Evolutionary conservation across 371 early-diverging fungal genomes (phyloP).

Genomic region (Smittium culicis): DNA sequence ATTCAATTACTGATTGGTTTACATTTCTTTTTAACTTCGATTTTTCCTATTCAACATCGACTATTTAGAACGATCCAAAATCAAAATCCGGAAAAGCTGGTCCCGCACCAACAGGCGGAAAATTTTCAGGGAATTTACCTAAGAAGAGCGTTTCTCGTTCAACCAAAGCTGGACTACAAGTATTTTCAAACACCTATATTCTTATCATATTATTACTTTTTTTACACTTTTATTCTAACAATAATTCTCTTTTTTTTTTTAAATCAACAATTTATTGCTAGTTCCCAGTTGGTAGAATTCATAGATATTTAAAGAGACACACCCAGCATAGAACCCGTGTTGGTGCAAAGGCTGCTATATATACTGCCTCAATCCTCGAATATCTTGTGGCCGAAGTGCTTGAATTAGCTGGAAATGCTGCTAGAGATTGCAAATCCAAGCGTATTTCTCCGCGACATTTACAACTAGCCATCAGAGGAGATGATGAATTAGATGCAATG

Average conservation of each 20-base stretch:
- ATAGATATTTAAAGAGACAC: conserved; percentile 75
- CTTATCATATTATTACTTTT: background rate
- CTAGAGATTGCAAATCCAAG: conserved; percentile 90
- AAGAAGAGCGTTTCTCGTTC: conserved; percentile 5
- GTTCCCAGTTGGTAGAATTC: conserved; percentile 87
- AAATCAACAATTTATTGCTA: background rate
- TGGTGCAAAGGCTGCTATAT: conserved; percentile 89
- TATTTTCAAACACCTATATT: too few relatives aligned
- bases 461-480: conserved; percentile 74
- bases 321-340: conserved; percentile 92
- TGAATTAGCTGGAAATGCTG: conserved; percentile 92
- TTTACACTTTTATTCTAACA: background rate
- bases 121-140: conserved; percentile 2
- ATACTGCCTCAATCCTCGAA: conserved; percentile 88
- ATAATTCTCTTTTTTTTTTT: background rate
- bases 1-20: too few relatives aligned
- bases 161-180: conserved; percentile 9
- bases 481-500: conserved; percentile 91
- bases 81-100: background rate
- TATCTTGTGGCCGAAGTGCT: conserved; percentile 94
- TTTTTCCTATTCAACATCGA: too few relatives aligned
- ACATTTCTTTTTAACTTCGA: too few relatives aligned
- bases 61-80: background rate
- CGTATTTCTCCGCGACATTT: conserved; percentile 55
- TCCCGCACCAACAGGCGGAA: conserved; percentile 4